Percentiles rank a stretch among this genome's conserved stretches.
phyloP scores from a whole-genome alignment of 2,329 filamentous ascomycete species.

The Trichoderma sp. region DNA sequence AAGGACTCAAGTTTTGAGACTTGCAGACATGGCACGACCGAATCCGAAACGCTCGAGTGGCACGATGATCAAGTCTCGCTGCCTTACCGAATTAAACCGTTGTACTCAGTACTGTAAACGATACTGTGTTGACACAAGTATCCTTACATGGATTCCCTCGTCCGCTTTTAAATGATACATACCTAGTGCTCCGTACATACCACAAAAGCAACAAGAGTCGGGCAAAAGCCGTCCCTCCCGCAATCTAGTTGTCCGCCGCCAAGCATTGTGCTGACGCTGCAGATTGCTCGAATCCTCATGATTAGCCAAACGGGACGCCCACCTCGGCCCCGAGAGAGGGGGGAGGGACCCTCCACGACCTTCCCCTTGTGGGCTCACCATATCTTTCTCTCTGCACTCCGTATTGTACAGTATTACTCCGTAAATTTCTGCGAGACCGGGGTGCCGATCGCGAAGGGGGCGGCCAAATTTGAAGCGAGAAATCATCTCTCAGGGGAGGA shows the following conservation, averaged over 20 bases:
- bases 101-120: not conserved
- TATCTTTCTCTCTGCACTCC: not conserved
- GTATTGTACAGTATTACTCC: too few relatives aligned
- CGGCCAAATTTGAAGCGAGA: not conserved
- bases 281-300: not conserved
- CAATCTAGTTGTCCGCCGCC: not conserved
- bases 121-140: not conserved
- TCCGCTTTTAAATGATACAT: too few relatives aligned
- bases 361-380: not conserved
- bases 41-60: not conserved
- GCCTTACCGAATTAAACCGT: not conserved
- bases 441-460: not conserved
- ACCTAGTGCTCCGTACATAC: too few relatives aligned
- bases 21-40: not conserved
- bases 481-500: not conserved
- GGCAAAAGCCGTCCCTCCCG: not conserved
- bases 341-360: not conserved
- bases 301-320: too few relatives aligned
- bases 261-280: not conserved
- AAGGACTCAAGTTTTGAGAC: not conserved
- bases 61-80: not conserved
- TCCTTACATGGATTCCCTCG: not conserved
- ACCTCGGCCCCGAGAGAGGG: too few relatives aligned
- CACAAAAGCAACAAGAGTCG: too few relatives aligned
- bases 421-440: not conserved